Evolutionary conservation across 345 rosid genomes (phyloP).

Genomic region (Clausena lansium): DNA sequence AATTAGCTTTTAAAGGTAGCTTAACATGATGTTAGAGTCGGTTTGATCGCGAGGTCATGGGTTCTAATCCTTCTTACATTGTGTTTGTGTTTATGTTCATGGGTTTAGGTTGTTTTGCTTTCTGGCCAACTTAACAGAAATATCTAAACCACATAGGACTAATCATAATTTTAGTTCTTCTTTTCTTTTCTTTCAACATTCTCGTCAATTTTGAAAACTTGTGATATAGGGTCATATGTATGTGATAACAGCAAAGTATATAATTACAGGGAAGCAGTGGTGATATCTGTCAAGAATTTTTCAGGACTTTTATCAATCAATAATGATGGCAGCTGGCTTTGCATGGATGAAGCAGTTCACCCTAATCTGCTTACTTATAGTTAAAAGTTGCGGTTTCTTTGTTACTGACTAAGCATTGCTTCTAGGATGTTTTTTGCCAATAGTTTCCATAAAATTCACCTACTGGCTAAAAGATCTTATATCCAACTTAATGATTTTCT

Average conservation of each 20-base stretch:
- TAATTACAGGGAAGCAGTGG: slow-evolving; percentile 54
- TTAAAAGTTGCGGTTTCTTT: background rate
- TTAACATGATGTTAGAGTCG: background rate
- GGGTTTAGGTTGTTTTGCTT: background rate
- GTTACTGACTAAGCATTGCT: background rate
- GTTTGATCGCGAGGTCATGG: background rate
- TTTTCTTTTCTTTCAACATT: background rate
- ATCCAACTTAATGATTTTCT: background rate
- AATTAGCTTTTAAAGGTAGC: background rate
- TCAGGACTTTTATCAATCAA: slow-evolving; percentile 59
- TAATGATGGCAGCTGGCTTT: slow-evolving; percentile 76
- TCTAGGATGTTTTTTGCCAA: too few relatives aligned
- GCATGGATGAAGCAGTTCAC: slow-evolving; percentile 41
- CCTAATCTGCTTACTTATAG: slow-evolving; percentile 64
- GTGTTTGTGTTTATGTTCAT: background rate
- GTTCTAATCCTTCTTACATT: too few relatives aligned
- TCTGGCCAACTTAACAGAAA: background rate
- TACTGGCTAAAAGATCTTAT: background rate
- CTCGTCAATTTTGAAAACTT: background rate
- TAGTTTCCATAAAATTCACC: too few relatives aligned
- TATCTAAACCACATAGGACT: background rate
- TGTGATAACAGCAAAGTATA: background rate
- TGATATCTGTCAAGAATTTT: slow-evolving; percentile 69
- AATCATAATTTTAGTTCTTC: background rate
- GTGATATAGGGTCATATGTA: background rate